phyloP scores from a whole-genome alignment of 2,329 filamentous ascomycete genomes.

The Calonectria crousiana region DNA sequence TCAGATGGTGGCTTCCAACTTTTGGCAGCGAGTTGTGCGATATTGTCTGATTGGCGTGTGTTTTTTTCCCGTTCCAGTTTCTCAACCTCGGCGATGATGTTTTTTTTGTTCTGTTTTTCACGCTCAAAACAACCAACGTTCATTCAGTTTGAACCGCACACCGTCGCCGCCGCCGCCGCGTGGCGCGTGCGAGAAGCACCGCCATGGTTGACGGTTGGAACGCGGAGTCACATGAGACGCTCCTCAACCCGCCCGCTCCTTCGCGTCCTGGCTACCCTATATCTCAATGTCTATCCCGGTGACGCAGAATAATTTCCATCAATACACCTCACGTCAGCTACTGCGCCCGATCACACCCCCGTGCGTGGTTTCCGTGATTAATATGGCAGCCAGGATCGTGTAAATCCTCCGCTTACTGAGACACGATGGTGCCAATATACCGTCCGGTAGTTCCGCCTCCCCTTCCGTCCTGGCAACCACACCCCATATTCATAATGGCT shows the following conservation, averaged over 20 bases:
- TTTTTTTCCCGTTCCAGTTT: not conserved
- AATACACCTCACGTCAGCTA: constrained; percentile 21
- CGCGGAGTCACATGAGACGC: constrained; percentile 45
- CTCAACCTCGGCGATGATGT: not conserved
- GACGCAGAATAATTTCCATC: not conserved
- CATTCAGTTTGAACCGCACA: not conserved
- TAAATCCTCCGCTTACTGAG: not conserved
- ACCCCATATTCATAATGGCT: not conserved
- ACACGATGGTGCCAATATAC: constrained; percentile 5
- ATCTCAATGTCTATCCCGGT: not conserved
- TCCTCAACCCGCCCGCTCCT: no score
- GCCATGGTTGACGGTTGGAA: constrained; percentile 32
- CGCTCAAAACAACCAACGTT: not conserved
- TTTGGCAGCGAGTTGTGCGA: not conserved
- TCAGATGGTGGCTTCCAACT: not conserved
- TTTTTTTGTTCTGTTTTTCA: not conserved
- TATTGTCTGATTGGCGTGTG: not conserved
- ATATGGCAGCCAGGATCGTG: not conserved
- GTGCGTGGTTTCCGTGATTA: not conserved
- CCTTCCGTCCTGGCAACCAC: not conserved
- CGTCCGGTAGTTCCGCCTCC: not conserved
- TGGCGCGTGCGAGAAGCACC: constrained; percentile 38
- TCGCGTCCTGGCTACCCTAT: constrained; percentile 8
- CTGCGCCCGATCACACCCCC: not conserved
- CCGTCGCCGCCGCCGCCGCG: constrained; percentile 17